Conservation (phyloP, 2,329 filamentous ascomycete genomes). For the Beauveria caledonica region DNA sequence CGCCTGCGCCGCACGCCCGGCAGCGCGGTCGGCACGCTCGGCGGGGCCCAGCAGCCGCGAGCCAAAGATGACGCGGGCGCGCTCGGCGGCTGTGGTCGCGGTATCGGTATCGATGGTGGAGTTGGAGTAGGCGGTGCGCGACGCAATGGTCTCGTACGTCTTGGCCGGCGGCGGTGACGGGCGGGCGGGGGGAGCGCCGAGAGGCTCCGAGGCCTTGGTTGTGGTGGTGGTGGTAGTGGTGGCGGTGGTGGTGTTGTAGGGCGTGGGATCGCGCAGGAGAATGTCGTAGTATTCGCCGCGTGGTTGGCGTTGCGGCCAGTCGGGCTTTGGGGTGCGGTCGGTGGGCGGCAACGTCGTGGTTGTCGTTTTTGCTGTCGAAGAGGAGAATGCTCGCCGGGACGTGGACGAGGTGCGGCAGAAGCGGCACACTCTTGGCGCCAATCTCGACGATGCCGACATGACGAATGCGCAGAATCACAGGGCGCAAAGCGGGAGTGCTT, state of each 20-base stretch:
- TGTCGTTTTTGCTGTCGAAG: background rate
- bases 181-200: background rate
- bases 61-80: constrained; percentile 68
- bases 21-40: constrained; percentile 54
- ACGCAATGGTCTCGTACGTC: constrained; percentile 6
- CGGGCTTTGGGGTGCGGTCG: background rate
- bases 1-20: no score
- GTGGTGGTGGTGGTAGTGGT: background rate
- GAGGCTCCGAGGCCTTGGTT: background rate
- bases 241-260: background rate
- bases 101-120: constrained; percentile 16
- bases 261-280: constrained; percentile 6
- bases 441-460: constrained; percentile 1
- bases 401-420: constrained; percentile 1
- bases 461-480: background rate
- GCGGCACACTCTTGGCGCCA: background rate
- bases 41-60: constrained; percentile 67
- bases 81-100: constrained; percentile 39
- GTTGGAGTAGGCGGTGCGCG: constrained; percentile 5
- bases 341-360: background rate
- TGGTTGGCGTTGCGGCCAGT: constrained; percentile 4
- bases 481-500: background rate
- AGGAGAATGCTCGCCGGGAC: constrained; percentile 1
- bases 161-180: background rate
- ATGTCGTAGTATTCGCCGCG: constrained; percentile 13